phyloP scores from a whole-genome alignment of 345 rosid species.

The Physaria fendleri region DNA sequence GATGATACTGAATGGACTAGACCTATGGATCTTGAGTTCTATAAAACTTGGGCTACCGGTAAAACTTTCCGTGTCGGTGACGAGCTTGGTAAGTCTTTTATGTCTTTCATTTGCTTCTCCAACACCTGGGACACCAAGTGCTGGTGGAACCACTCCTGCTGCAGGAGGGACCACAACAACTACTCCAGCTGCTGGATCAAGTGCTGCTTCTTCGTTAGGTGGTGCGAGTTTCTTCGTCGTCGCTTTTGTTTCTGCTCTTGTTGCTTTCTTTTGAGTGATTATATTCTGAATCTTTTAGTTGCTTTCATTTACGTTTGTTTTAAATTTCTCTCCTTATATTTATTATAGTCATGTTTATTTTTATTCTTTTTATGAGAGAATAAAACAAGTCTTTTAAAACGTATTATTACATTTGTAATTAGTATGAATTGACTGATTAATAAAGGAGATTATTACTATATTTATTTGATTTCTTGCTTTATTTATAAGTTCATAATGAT shows the following conservation, averaged over 20 bases:
- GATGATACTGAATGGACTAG: conserved; percentile 26
- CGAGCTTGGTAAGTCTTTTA: conserved; percentile 27
- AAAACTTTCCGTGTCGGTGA: conserved; percentile 31
- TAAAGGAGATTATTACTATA: no score
- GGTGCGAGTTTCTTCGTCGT: conserved; percentile 14
- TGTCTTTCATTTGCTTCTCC: not conserved
- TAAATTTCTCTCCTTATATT: not conserved
- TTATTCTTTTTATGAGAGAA: conserved; percentile 5
- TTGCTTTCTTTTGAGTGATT: conserved; percentile 28
- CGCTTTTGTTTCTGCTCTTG: conserved; percentile 18
- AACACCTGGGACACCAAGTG: conserved; percentile 1
- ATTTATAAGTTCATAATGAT: not conserved
- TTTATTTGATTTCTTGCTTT: no score
- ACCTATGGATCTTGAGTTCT: conserved; percentile 7
- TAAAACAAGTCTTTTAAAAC: not conserved
- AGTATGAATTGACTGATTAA: no score
- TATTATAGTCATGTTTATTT: not conserved
- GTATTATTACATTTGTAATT: not conserved
- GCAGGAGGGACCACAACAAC: conserved; percentile 18
- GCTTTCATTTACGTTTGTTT: conserved; percentile 1
- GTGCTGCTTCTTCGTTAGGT: conserved; percentile 21
- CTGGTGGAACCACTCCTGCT: conserved; percentile 5
- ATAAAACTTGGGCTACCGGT: conserved; percentile 22
- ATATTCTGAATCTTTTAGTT: not conserved
- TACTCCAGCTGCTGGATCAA: conserved; percentile 14